Evolutionary conservation across 2,329 filamentous ascomycete species (phyloP).

Genomic region (Tolypocladium pustulatum): DNA sequence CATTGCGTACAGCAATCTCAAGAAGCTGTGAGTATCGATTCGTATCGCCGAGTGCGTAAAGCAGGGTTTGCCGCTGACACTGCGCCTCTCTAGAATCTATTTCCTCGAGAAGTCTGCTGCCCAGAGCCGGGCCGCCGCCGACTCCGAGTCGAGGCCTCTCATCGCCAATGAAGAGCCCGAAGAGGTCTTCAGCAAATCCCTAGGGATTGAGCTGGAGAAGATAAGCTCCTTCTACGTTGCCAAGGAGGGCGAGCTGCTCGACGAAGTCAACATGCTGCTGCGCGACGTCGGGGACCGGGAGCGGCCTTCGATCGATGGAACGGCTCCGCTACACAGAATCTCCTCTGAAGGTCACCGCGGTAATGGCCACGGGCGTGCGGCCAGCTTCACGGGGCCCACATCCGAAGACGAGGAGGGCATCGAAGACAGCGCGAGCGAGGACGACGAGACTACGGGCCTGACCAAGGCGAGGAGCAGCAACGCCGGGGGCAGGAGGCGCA

Average conservation of each 20-base stretch:
- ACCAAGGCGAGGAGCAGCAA: slow-evolving; percentile 33
- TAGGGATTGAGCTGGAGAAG: slow-evolving; percentile 88
- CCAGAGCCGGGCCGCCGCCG: slow-evolving; percentile 51
- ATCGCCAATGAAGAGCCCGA: slow-evolving; percentile 68
- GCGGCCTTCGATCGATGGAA: slow-evolving; percentile 38
- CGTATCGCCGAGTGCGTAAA: neutral
- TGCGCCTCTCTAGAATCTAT: slow-evolving; percentile 61
- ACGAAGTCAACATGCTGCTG: slow-evolving; percentile 69
- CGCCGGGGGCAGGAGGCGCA: slow-evolving; percentile 25
- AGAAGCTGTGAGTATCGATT: slow-evolving; percentile 70
- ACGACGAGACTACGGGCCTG: slow-evolving; percentile 46
- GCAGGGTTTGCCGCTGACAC: neutral
- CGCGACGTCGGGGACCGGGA: slow-evolving; percentile 62
- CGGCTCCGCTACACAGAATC: slow-evolving; percentile 22
- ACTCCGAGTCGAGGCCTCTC: slow-evolving; percentile 78
- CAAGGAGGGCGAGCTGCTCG: slow-evolving; percentile 80
- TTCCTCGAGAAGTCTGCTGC: slow-evolving; percentile 79
- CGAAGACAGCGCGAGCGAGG: slow-evolving; percentile 51
- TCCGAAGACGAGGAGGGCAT: slow-evolving; percentile 47
- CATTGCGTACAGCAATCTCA: slow-evolving; percentile 96
- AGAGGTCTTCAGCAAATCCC: slow-evolving; percentile 65
- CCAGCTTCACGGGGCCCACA: slow-evolving; percentile 30
- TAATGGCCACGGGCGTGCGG: slow-evolving; percentile 13
- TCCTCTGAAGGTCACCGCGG: slow-evolving; percentile 16
- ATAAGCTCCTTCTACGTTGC: slow-evolving; percentile 81